Evolutionary conservation across 1,139 yeast species (phyloP).

Genomic region (Taphrina betulina): DNA sequence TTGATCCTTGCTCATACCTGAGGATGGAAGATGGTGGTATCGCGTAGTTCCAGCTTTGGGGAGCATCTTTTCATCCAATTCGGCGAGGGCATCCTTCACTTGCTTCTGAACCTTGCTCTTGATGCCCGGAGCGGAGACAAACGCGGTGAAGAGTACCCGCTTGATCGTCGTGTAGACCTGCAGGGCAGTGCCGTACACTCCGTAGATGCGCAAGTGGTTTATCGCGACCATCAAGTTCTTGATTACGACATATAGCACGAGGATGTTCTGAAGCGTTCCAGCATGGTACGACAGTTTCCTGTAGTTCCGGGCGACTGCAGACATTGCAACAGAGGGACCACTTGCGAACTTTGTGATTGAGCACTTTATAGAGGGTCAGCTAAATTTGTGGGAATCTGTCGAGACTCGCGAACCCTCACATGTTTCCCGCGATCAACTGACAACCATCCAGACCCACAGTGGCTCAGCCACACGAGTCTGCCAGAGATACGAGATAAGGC

Average conservation of each 20-base stretch:
- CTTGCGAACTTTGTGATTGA: too few species aligned
- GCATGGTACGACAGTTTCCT: constrained; percentile 4
- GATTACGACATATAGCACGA: constrained; percentile 10
- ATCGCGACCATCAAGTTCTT: constrained; percentile 6
- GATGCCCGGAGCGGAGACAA: constrained; percentile 51
- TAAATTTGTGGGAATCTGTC: too few species aligned
- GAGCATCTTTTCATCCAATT: constrained; percentile 51
- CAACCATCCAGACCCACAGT: too few species aligned
- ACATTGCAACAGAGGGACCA: too few species aligned
- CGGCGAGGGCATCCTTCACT: constrained; percentile 51
- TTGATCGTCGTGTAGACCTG: background rate
- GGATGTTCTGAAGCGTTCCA: constrained; percentile 16
- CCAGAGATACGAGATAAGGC: too few species aligned
- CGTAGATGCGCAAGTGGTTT: constrained; percentile 15
- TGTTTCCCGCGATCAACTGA: too few species aligned
- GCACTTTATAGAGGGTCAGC: too few species aligned
- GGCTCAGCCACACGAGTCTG: too few species aligned
- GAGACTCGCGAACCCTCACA: too few species aligned
- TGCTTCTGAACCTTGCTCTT: constrained; percentile 61
- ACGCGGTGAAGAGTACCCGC: constrained; percentile 14
- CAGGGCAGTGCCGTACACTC: constrained; percentile 14
- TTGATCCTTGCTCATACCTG: constrained; percentile 54
- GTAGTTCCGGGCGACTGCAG: constrained; percentile 11
- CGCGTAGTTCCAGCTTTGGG: constrained; percentile 47
- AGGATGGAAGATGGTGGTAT: constrained; percentile 56